Evolutionary conservation across 192 early-diverging fungal genomes (phyloP).

Genomic region (Coemansia sp.): DNA sequence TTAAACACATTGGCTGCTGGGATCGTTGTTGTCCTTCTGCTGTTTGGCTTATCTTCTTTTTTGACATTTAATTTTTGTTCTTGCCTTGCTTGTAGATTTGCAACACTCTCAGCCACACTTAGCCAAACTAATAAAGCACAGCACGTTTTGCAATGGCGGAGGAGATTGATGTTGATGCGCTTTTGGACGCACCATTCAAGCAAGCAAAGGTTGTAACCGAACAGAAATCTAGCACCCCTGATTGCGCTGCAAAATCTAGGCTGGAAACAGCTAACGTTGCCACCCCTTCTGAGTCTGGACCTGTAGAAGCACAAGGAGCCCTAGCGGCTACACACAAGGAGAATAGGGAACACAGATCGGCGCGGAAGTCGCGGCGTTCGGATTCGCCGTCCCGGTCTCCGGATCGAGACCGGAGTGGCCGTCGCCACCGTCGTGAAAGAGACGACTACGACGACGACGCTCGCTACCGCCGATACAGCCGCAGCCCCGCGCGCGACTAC

Average conservation of each 20-base stretch:
- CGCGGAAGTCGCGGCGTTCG: background rate
- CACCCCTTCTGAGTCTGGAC: conserved; percentile 5
- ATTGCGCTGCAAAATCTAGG: conserved; percentile 18
- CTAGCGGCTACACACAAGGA: background rate
- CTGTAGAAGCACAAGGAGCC: conserved; percentile 23
- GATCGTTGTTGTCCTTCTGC: background rate
- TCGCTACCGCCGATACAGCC: conserved; percentile 13
- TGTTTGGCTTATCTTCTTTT: background rate
- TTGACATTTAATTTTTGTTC: background rate
- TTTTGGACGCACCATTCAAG: conserved; percentile 38
- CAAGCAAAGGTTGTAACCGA: conserved; percentile 27
- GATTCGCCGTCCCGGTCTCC: conserved; percentile 11
- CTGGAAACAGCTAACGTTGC: conserved; percentile 16
- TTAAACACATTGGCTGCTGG: background rate
- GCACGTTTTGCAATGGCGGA: conserved; percentile 16
- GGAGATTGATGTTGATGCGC: conserved; percentile 36
- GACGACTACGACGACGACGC: conserved; percentile 22
- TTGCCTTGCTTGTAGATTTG: conserved; percentile 3
- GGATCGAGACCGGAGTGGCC: background rate
- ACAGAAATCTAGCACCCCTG: conserved; percentile 2
- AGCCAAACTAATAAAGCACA: background rate
- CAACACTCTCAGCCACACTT: background rate
- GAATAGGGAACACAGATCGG: background rate
- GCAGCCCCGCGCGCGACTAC: conserved; percentile 14
- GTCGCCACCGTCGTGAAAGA: conserved; percentile 2